A percentile compares a stretch with the other conserved stretches of the same genome.
phyloP scores from a whole-genome alignment of 768 basidiomycete genomes.

The Naganishia randhawae region DNA sequence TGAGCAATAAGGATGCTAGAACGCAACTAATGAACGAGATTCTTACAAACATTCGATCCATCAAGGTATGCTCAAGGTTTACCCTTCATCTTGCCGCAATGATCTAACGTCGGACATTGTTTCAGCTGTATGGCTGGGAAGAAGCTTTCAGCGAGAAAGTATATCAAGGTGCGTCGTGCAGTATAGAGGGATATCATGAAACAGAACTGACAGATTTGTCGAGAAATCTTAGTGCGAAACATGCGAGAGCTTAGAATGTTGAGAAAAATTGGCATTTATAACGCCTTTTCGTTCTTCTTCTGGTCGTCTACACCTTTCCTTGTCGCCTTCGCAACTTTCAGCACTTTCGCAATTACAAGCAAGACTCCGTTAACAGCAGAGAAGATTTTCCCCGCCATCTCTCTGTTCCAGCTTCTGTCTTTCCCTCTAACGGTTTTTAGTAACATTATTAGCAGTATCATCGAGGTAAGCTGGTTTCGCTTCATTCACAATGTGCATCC shows the following conservation, averaged over 20 bases:
- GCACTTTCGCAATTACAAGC: slow-evolving; percentile 50
- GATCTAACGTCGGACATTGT: no score
- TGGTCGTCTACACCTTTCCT: slow-evolving; percentile 48
- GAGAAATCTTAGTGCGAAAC: slow-evolving; percentile 55
- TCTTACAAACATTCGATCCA: slow-evolving; percentile 81
- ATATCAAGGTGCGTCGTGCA: slow-evolving; percentile 56
- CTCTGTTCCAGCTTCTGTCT: slow-evolving; percentile 51
- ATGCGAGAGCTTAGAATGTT: slow-evolving; percentile 77
- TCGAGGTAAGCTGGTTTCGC: slow-evolving; percentile 55
- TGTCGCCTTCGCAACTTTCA: slow-evolving; percentile 51
- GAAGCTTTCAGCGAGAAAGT: slow-evolving; percentile 77
- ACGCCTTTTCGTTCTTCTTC: slow-evolving; percentile 55
- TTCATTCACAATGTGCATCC: background rate
- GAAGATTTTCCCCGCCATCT: slow-evolving; percentile 92
- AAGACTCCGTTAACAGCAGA: slow-evolving; percentile 74
- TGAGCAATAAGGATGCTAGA: slow-evolving; percentile 76
- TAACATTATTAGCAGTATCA: slow-evolving; percentile 60
- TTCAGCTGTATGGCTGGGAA: slow-evolving; percentile 77
- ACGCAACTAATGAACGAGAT: slow-evolving; percentile 79
- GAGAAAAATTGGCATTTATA: slow-evolving; percentile 71
- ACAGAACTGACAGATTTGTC: slow-evolving; percentile 33
- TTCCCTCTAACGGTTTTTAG: slow-evolving; percentile 50
- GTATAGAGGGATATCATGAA: slow-evolving; percentile 24
- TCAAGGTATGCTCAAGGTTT: slow-evolving; percentile 32
- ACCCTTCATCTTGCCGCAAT: background rate